Percentiles rank a stretch among this genome's conserved stretches.
Evolutionary conservation across 2,329 filamentous ascomycete genomes (phyloP).

Genomic region (Biscogniauxia mediterranea): DNA sequence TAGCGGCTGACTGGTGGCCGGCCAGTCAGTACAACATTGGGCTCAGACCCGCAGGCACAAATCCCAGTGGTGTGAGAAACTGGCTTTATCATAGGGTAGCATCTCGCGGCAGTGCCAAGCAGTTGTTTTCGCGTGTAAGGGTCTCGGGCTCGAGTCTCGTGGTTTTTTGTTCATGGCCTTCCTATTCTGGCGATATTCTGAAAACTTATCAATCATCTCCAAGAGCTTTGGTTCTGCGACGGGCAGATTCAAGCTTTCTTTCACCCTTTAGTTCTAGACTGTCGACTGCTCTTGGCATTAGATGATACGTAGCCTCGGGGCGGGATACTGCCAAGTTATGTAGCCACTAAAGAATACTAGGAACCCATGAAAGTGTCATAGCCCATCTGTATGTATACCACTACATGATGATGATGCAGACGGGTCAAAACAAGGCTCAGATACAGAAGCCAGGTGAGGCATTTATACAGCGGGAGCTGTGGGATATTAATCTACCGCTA

Average conservation of each 20-base stretch:
- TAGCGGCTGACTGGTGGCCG: not conserved
- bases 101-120: conserved; percentile 20
- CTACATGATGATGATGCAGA: not conserved
- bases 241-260: not conserved
- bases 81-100: conserved; percentile 25
- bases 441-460: not conserved
- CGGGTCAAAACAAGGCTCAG: not conserved
- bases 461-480: not conserved
- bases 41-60: not conserved
- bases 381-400: not conserved
- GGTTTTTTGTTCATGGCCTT: conserved; percentile 25
- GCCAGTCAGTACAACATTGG: not conserved
- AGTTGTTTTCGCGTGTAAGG: conserved; percentile 13
- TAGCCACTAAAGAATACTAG: not conserved
- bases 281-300: not conserved
- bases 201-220: conserved; percentile 14
- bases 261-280: not conserved
- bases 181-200: conserved; percentile 23
- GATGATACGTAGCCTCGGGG: not conserved
- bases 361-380: not conserved
- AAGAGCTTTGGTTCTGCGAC: conserved; percentile 10
- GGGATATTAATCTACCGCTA: not conserved
- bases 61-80: conserved; percentile 16
- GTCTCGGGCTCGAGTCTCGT: conserved; percentile 23
- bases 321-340: not conserved